Base-by-base conservation (phyloP, 441 rosid species). In the Caryocar brasiliense region DNA sequence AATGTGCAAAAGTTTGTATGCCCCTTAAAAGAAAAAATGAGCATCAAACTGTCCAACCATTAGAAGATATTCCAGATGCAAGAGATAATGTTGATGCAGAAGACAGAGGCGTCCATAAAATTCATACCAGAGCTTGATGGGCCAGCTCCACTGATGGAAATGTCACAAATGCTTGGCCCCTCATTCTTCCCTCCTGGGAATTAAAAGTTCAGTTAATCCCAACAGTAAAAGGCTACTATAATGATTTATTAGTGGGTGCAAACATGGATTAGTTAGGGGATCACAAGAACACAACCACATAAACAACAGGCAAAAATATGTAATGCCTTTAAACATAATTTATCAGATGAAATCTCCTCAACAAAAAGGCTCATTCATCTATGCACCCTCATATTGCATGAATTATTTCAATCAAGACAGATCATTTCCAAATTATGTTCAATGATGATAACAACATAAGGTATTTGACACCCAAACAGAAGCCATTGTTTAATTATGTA, bases 91-190 rank as follows among this genome's bases (percentile, higher is more conserved):
- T 20, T 25, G 10, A n/a, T 18, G 41, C 11, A 46, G 34, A 41
- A 8, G 18, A 29, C n/a, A 42, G 7, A 23, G 33, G 56, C 49
- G 15, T 17, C 14, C 10, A 12, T 13, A 21, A 40, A 35, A 65
- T 56, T 51, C 83, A 43, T 71, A 87, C 94, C 95, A 92, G 70
- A 52, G 94, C 94, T 52, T 30, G 73, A 51, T 80, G 96, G 24
- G 95, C 94, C 56, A 88, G 78, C 68, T 92, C 96, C 61, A 75
- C 69, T 0, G 94, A 81, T 49, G 92, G 95, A 70, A 92, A 92
- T 27, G 96, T 87, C 62, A 92, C 80, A 66, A 87, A 92, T 20
- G 98, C 98, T 73, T 83, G 98, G 59, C 94, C 96, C 71, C 94
- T 81, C 96, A 92, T 87, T 64, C 96, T 78, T 61, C 96, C 95